A percentile compares a stretch with the other conserved stretches of the same genome.
Evolutionary conservation across 345 rosid species (phyloP).

Genomic region (Boechera retrofracta): DNA sequence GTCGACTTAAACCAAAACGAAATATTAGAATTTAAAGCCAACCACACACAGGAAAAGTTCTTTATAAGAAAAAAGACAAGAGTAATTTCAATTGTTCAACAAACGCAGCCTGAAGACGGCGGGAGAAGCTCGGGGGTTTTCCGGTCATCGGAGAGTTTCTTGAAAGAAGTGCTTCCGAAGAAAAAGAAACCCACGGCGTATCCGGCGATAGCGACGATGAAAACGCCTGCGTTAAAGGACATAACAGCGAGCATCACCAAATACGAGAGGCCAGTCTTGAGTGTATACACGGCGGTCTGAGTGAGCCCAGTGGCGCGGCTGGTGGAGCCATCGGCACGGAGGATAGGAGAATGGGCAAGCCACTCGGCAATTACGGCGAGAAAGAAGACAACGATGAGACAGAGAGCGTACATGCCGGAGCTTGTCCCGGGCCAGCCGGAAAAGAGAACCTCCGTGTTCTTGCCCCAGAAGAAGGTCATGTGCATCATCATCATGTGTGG

Average conservation of each 20-base stretch:
- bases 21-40: neutral
- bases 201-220: constrained; percentile 70
- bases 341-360: constrained; percentile 53
- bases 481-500: constrained; percentile 57
- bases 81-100: constrained; percentile 20
- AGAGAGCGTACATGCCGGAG: constrained; percentile 59
- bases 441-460: constrained; percentile 63
- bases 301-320: constrained; percentile 51
- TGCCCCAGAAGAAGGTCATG: constrained; percentile 84
- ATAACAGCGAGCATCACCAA: constrained; percentile 82
- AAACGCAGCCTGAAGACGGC: constrained; percentile 35
- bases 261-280: constrained; percentile 65
- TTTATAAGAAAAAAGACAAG: neutral
- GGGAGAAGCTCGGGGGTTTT: constrained; percentile 57
- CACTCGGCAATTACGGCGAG: constrained; percentile 58
- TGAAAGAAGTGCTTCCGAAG: constrained; percentile 62
- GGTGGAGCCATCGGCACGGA: constrained; percentile 41
- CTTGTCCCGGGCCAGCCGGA: constrained; percentile 70
- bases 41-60: constrained; percentile 1
- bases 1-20: constrained; percentile 1
- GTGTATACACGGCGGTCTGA: constrained; percentile 55
- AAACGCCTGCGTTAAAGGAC: constrained; percentile 87
- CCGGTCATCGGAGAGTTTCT: constrained; percentile 26
- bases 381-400: constrained; percentile 56
- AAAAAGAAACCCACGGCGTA: constrained; percentile 67